Conservation (phyloP, 164 flowering plant species). For the grape (Vitis vinifera) region DNA sequence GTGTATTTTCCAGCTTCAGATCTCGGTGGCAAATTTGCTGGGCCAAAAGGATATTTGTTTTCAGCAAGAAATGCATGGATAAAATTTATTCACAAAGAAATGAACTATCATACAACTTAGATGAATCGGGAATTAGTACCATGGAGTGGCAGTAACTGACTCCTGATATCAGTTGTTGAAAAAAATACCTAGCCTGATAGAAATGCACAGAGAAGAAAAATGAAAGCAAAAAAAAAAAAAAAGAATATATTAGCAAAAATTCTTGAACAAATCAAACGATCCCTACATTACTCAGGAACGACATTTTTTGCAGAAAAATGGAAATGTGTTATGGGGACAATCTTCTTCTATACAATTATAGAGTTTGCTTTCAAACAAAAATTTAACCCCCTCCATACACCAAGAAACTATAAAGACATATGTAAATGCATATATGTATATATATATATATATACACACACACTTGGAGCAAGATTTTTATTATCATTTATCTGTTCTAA, state of each 20-base stretch:
- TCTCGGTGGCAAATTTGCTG: conserved; percentile 78
- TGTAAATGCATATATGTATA: no score
- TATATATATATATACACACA: no score
- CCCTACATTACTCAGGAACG: neutral
- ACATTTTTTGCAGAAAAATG: neutral
- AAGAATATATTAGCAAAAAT: no score
- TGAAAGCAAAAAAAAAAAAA: neutral
- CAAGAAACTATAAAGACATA: no score
- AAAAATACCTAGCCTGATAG: conserved; percentile 59
- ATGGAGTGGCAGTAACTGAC: conserved; percentile 72
- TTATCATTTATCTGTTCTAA: no score
- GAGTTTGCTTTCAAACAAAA: no score
- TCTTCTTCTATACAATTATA: no score
- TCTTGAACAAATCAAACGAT: neutral
- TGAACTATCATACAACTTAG: neutral
- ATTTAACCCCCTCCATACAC: no score
- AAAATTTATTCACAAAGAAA: neutral
- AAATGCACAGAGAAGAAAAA: neutral
- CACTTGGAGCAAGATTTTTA: no score
- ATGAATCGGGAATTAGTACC: conserved; percentile 26
- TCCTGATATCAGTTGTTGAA: conserved; percentile 72
- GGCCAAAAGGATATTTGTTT: neutral
- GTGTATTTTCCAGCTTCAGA: conserved; percentile 65
- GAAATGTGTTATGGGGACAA: no score
- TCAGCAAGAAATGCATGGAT: neutral